Evolutionary conservation across 805 yeast species (phyloP).

Genomic region (Ogataea parapolymorpha): DNA sequence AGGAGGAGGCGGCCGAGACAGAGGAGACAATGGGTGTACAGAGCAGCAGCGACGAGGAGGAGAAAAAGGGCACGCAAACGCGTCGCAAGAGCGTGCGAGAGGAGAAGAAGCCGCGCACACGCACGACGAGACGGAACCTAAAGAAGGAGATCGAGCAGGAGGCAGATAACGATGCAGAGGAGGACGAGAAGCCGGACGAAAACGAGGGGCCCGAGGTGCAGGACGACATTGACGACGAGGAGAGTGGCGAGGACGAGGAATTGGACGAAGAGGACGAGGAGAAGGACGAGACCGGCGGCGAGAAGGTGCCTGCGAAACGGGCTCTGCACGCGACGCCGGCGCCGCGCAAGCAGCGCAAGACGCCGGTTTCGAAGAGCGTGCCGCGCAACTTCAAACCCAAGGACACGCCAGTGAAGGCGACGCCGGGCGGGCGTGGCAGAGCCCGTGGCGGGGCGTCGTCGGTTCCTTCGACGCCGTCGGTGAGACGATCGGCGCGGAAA

Average conservation of each 20-base stretch:
- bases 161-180: constrained; percentile 2
- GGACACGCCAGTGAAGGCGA: constrained; percentile 15
- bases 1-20: constrained; percentile 7
- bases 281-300: constrained; percentile 1
- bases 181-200: constrained; percentile 6
- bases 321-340: constrained; percentile 13
- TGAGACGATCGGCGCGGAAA: constrained; percentile 21
- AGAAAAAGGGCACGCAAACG: not conserved
- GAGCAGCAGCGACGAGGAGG: constrained; percentile 3
- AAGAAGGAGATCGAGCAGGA: constrained; percentile 13
- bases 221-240: constrained; percentile 8
- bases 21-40: constrained; percentile 1
- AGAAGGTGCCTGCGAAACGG: constrained; percentile 15
- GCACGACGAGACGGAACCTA: constrained; percentile 20
- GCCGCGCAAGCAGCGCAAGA: constrained; percentile 18
- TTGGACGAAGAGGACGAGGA: constrained; percentile 5
- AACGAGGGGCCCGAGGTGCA: constrained; percentile 2
- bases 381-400: constrained; percentile 11
- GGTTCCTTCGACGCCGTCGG: constrained; percentile 20
- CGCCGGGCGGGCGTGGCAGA: constrained; percentile 11
- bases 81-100: constrained; percentile 3
- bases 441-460: constrained; percentile 8
- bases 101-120: constrained; percentile 11
- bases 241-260: constrained; percentile 4
- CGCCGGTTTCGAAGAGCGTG: constrained; percentile 15